A percentile compares a stretch with the other conserved stretches of the same genome.
These are phyloP conservation scores for Globisporangium middletonii DNA, from an alignment of 352 stramenopile genomes.

Conservation along the genomic window DNA sequence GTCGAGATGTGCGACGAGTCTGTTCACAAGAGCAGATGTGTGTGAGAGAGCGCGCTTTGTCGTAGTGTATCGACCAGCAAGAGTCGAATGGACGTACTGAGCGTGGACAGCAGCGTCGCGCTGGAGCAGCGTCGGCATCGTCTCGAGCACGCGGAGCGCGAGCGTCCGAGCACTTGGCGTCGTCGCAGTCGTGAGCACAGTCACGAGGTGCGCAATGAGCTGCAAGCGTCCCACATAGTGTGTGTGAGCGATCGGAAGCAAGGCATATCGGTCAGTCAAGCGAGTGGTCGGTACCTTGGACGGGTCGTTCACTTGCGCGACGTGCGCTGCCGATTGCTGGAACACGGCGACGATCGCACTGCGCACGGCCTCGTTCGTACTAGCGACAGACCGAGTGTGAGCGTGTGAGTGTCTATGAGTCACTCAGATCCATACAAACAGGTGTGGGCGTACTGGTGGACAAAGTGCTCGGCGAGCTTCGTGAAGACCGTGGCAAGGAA, in stretches of 20 bases:
- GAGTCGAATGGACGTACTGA: conserved; percentile 10
- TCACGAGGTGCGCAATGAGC: conserved; percentile 19
- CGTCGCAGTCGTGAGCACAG: conserved; percentile 10
- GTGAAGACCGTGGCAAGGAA: conserved; percentile 48
- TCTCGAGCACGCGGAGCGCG: conserved; percentile 32
- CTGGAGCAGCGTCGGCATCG: conserved; percentile 33
- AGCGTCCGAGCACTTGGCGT: conserved; percentile 16
- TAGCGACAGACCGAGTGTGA: too few species aligned
- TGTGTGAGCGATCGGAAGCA: background rate
- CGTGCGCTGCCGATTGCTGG: conserved; percentile 24
- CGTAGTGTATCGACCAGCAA: background rate
- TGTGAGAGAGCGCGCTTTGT: too few species aligned
- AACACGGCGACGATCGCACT: conserved; percentile 42
- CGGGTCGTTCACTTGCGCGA: conserved; percentile 42
- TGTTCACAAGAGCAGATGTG: background rate
- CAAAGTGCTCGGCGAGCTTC: conserved; percentile 50
- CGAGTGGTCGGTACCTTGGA: conserved; percentile 22
- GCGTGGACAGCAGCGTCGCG: conserved; percentile 20
- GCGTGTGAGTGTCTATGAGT: too few species aligned
- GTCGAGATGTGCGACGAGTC: background rate
- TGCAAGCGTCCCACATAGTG: background rate
- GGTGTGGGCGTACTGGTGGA: conserved; percentile 24
- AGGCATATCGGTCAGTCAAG: background rate
- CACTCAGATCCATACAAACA: conserved; percentile 1
- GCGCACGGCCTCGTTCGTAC: conserved; percentile 28